Evolutionary conservation across 345 rosid genomes (phyloP), one percentile per base, ranked within the genome.

Genomic region (Eucalyptus victrix): DNA sequence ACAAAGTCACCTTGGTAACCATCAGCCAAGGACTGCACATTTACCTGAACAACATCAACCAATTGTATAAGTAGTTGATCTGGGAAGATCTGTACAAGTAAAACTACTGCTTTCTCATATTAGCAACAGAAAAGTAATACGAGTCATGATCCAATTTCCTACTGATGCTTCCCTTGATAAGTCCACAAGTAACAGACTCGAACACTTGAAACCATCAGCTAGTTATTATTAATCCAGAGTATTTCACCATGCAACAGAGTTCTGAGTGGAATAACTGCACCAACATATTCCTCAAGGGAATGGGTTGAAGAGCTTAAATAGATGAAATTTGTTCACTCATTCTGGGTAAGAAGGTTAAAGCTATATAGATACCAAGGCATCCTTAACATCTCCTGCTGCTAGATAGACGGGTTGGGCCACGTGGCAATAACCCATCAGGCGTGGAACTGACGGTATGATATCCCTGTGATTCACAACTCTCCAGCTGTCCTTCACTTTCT

Each of bases 381-480:
- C 95, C 89, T 32, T 90, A 51, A 95, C 85, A 42, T 90, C 94
- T 93, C 98, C 98, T 89, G 97, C 93, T 45, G 95, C 94, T 81
- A 97, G 94, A 94, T 96, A 97, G 80, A 97, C 92, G 80, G 99
- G 99, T 72, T 95, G 96, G 87, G 99, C 99, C 44, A 97, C 99
- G 87, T 97, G 99, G 93, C 97, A 97, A 89, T 97, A 97, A 86
- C 99, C 99, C 99, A 97, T 97, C 90, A 97, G 93, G 86, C 96
- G 98, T 58, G 99, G 99, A 34, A 97, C 94, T 17, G 99, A 94
- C n/a, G 99, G 99, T 91, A 97, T 97, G 90, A 97, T 97, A 93
- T 97, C 99, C 94, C 99, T 95, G 88, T 95, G 98, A 92, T 97
- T 97, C 69, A 97, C 98, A 88, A 97, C 96, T 93, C 99, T 96